phyloP scores from a whole-genome alignment of 2,329 filamentous ascomycete species.

The Ceratocystis cacaofunesta region DNA sequence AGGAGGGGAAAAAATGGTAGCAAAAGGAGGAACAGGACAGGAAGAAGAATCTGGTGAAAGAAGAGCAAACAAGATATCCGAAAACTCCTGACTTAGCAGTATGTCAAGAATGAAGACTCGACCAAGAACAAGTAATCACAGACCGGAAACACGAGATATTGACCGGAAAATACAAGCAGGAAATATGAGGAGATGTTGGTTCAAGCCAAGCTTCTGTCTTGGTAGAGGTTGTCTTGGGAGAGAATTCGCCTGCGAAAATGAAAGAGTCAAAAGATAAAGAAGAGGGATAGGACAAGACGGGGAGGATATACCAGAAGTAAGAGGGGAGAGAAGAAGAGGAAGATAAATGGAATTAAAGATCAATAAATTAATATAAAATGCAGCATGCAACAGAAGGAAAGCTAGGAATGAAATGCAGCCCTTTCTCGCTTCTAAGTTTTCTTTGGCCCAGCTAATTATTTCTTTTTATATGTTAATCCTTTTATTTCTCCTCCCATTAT shows the following conservation, averaged over 20 bases:
- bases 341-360: neutral
- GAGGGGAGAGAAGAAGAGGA: neutral
- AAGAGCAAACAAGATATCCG: neutral
- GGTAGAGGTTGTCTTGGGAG: too few species aligned
- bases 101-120: neutral
- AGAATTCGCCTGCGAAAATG: too few species aligned
- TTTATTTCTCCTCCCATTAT: neutral
- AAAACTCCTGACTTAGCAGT: neutral
- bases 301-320: neutral
- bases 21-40: neutral
- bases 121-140: neutral
- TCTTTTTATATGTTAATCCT: neutral
- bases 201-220: too few species aligned
- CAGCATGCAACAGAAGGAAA: neutral
- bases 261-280: neutral
- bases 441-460: neutral
- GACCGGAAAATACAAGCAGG: too few species aligned
- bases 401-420: neutral
- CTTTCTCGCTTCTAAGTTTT: neutral
- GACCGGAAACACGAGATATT: neutral
- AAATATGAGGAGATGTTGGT: too few species aligned
- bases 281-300: neutral
- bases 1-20: neutral
- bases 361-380: neutral
- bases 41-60: neutral